Evolutionary conservation across 75 land plant species (phyloP).

Genomic region (Cunninghamia lanceolata): DNA sequence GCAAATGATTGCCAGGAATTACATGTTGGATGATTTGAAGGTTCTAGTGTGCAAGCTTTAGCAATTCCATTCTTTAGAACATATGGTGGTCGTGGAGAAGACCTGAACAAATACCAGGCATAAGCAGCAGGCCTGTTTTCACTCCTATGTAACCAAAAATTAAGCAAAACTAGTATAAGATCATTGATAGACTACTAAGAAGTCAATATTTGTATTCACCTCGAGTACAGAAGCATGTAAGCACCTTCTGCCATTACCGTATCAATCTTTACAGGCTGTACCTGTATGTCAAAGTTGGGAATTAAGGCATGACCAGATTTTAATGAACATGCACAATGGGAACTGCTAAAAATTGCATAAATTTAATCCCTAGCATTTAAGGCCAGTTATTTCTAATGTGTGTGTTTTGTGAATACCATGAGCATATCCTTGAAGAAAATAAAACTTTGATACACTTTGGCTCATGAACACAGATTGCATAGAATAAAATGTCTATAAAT

Average conservation of each 20-base stretch:
- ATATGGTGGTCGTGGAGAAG: conserved; percentile 9
- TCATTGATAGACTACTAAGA: neutral
- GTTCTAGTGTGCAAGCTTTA: neutral
- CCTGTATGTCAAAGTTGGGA: conserved; percentile 36
- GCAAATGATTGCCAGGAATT: conserved; percentile 4
- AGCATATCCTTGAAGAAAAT: neutral
- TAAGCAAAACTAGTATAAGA: neutral
- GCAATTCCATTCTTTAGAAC: neutral
- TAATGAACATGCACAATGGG: neutral
- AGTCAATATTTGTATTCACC: conserved; percentile 36
- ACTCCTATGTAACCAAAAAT: neutral
- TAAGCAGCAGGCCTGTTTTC: neutral
- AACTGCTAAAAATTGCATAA: neutral
- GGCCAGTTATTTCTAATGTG: neutral
- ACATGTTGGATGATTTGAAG: neutral
- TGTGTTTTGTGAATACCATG: neutral
- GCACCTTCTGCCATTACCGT: conserved; percentile 81
- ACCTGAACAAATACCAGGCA: conserved; percentile 1
- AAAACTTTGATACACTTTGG: neutral
- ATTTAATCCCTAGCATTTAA: neutral
- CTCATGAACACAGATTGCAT: neutral
- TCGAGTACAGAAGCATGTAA: conserved; percentile 82
- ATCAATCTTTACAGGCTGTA: conserved; percentile 55
- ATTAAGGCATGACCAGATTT: neutral
- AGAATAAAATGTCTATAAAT: neutral